phyloP scores from a whole-genome alignment of 495 filamentous ascomycete genomes.

The Aspergillus funiculosus region DNA sequence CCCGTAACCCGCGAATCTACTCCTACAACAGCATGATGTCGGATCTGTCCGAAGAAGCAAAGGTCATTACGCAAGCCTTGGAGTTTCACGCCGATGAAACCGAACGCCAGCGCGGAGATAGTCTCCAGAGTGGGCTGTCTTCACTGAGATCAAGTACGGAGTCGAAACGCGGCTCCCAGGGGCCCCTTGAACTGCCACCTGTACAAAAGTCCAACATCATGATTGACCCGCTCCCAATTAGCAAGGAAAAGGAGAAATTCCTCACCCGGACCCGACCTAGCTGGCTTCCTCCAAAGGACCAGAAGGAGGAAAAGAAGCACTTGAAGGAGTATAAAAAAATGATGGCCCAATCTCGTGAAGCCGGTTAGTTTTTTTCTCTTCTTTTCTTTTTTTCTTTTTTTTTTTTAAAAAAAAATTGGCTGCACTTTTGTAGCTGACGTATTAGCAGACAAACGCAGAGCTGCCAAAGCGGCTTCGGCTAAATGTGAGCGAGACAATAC shows the following conservation, averaged over 20 bases:
- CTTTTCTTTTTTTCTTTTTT: not conserved
- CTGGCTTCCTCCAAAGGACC: constrained; percentile 93
- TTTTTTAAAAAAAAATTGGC: too few species aligned
- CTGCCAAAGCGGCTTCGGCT: constrained; percentile 43
- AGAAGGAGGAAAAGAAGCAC: constrained; percentile 86
- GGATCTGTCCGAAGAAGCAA: constrained; percentile 79
- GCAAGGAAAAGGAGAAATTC: constrained; percentile 93
- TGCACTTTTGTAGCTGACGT: constrained; percentile 2
- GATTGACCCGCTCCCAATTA: constrained; percentile 92
- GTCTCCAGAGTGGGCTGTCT: constrained; percentile 43
- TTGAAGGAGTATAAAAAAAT: constrained; percentile 88
- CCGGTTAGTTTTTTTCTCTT: constrained; percentile 41
- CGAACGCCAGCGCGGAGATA: constrained; percentile 46
- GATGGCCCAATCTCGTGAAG: constrained; percentile 76
- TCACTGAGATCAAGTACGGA: constrained; percentile 43
- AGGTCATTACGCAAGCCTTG: constrained; percentile 79
- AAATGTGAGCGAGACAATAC: constrained; percentile 62
- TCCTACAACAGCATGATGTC: constrained; percentile 79
- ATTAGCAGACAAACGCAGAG: constrained; percentile 43
- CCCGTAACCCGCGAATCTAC: constrained; percentile 60
- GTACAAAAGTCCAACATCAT: constrained; percentile 82
- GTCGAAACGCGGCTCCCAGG: constrained; percentile 51
- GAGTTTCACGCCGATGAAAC: constrained; percentile 74
- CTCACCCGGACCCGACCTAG: constrained; percentile 85
- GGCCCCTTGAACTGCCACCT: constrained; percentile 66